phyloP scores from a whole-genome alignment of 2,329 filamentous ascomycete genomes.

The Fusarium illudens region DNA sequence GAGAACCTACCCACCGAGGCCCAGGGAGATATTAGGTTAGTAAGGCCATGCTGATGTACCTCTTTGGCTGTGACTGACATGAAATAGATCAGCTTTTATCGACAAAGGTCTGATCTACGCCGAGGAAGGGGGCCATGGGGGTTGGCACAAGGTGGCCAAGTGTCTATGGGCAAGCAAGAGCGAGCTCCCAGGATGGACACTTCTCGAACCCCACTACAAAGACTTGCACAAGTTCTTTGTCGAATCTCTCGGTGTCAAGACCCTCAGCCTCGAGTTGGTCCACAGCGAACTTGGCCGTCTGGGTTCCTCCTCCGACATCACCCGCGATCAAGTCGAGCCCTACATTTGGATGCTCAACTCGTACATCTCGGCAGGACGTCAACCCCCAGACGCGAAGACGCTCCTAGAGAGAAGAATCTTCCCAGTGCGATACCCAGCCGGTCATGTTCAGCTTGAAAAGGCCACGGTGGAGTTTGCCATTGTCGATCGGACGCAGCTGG shows the following conservation, averaged over 20 bases:
- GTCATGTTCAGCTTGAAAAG: neutral
- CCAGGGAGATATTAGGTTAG: neutral
- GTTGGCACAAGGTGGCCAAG: neutral
- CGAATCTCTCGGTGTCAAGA: neutral
- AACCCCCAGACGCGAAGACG: neutral
- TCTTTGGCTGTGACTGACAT: neutral
- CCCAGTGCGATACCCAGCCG: neutral
- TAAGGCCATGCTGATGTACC: neutral
- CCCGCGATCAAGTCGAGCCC: neutral
- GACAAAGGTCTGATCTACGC: neutral
- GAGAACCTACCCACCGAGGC: neutral
- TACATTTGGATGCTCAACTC: neutral
- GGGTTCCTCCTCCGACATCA: neutral
- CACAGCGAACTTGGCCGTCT: neutral
- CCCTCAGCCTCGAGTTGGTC: neutral
- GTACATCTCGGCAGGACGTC: neutral
- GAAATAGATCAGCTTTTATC: neutral
- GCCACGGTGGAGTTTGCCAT: neutral
- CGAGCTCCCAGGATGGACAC: neutral
- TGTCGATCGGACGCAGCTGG: neutral
- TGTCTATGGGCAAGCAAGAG: conserved; percentile 7
- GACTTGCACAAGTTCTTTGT: conserved; percentile 1
- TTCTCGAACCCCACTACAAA: neutral
- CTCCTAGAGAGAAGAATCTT: neutral
- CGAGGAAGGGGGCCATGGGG: neutral